Evolutionary conservation across 2,329 filamentous ascomycete species (phyloP).

Genomic region (Ophioceras dolichostomum): DNA sequence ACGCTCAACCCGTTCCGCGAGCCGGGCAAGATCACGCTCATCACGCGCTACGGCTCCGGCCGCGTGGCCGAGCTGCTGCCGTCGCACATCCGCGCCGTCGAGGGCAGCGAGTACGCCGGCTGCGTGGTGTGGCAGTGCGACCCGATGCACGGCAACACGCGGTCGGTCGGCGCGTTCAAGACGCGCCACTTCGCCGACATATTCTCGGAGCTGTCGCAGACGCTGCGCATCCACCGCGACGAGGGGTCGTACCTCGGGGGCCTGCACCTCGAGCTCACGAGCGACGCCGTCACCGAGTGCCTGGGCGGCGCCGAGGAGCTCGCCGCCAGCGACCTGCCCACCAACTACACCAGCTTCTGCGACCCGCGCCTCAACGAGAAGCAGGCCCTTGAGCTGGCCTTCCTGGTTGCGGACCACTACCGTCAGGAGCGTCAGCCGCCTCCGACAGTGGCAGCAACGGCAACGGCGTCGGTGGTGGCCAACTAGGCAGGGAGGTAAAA

Average conservation of each 20-base stretch:
- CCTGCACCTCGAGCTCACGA: constrained; percentile 89
- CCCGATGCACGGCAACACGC: constrained; percentile 87
- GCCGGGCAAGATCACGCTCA: constrained; percentile 87
- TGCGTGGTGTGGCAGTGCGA: constrained; percentile 96
- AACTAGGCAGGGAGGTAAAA: too few species aligned
- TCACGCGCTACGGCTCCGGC: constrained; percentile 81
- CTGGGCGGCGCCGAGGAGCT: constrained; percentile 81
- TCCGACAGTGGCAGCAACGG: too few species aligned
- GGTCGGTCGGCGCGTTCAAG: constrained; percentile 65
- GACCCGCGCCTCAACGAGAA: constrained; percentile 95
- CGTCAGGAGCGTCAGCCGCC: constrained; percentile 21
- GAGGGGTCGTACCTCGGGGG: constrained; percentile 81
- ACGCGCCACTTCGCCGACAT: constrained; percentile 87
- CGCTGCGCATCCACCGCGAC: constrained; percentile 72
- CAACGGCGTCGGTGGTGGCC: too few species aligned
- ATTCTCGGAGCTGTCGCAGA: constrained; percentile 72
- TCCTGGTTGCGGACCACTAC: constrained; percentile 78
- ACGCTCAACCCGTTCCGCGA: constrained; percentile 75
- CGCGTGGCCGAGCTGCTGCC: constrained; percentile 69
- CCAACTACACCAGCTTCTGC: constrained; percentile 93
- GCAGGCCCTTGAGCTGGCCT: constrained; percentile 89
- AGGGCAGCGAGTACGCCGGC: constrained; percentile 56
- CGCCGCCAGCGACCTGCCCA: constrained; percentile 74
- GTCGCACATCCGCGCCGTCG: constrained; percentile 77
- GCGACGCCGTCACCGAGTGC: constrained; percentile 93